phyloP scores from a whole-genome alignment of 2,329 filamentous ascomycete genomes.

The Xylariaceae sp. region DNA sequence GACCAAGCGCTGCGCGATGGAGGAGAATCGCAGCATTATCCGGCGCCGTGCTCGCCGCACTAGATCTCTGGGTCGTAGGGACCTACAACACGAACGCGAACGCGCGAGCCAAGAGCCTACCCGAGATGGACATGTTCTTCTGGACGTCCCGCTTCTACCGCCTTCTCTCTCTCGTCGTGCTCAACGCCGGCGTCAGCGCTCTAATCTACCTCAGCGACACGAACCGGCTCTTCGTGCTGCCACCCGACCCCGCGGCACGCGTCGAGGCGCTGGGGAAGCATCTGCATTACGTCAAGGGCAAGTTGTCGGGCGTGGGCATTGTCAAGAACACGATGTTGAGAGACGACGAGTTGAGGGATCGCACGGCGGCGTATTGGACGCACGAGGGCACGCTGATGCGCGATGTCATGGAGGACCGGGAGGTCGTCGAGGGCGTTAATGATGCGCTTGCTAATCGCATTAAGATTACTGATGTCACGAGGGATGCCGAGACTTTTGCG shows the following conservation, averaged over 20 bases:
- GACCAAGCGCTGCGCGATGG: slow-evolving; percentile 56
- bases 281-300: slow-evolving; percentile 59
- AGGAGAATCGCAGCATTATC: slow-evolving; percentile 64
- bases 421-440: slow-evolving; percentile 68
- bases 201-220: slow-evolving; percentile 75
- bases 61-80: slow-evolving; percentile 63
- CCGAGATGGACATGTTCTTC: slow-evolving; percentile 66
- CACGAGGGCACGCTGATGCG: slow-evolving; percentile 70
- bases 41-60: slow-evolving; percentile 52
- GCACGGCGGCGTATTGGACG: slow-evolving; percentile 71
- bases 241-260: slow-evolving; percentile 60
- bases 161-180: slow-evolving; percentile 56
- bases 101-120: slow-evolving; percentile 54
- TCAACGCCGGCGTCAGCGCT: slow-evolving; percentile 61
- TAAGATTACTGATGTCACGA: slow-evolving; percentile 56
- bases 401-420: slow-evolving; percentile 73
- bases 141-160: slow-evolving; percentile 66
- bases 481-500: slow-evolving; percentile 62
- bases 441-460: slow-evolving; percentile 62
- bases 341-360: slow-evolving; percentile 65
- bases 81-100: slow-evolving; percentile 65
- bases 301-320: slow-evolving; percentile 68
- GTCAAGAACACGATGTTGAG: slow-evolving; percentile 75
- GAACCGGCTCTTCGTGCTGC: slow-evolving; percentile 68
- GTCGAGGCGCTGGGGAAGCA: slow-evolving; percentile 56